Base-by-base conservation (phyloP, 2,329 filamentous ascomycete species). In the Colletotrichum sp. region DNA sequence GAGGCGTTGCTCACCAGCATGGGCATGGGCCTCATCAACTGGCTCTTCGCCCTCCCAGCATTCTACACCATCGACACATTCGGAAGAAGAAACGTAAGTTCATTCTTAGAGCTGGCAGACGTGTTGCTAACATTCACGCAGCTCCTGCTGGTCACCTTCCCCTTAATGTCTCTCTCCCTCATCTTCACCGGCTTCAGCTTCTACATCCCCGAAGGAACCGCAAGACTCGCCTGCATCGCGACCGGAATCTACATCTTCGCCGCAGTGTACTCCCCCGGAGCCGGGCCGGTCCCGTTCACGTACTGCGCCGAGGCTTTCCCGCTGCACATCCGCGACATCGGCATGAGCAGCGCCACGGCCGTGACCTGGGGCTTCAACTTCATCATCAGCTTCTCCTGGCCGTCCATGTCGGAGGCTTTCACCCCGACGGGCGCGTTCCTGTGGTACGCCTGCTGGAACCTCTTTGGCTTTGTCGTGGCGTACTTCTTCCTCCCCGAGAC, bases 221-320 rank as follows among this genome's bases (percentile, higher is more conserved):
- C 80, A 1, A 81, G 80, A 5, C 79, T 86, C 9, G 84, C 76
- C 1, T 82, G 81, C n/a, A 80, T 87, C 12, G 83, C 84, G 3
- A 76, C 82, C 0, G 84, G 85, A 1, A 81, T 87, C 2, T 87
- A 86, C 75, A 75, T 86, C 6, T 87, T 87, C 69, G 84, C 84
- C 78, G 82, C 83, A 1, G 81, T 85, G 15, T 87, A 87, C 78
- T 86, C 85, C 0, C 89, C 89, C 0, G 90, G 90, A 18, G 88
- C 90, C 65, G 90, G 90, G 0, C 90, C 90, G 0, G 90, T 92
- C 0, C 90, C 90, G 0, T 92, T 92, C 78, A 92, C 90, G 0
- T 92, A 92, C 80, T 90, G 88, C 0, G 90, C 90, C 1, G 90
- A 92, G 78, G 90, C 89, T 0, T 92, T 91, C 77, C 90, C 90